Evolutionary conservation across 2,329 filamentous ascomycete species (phyloP), one percentile per base, ranked within the genome.

Genomic region (Fusarium sp.): DNA sequence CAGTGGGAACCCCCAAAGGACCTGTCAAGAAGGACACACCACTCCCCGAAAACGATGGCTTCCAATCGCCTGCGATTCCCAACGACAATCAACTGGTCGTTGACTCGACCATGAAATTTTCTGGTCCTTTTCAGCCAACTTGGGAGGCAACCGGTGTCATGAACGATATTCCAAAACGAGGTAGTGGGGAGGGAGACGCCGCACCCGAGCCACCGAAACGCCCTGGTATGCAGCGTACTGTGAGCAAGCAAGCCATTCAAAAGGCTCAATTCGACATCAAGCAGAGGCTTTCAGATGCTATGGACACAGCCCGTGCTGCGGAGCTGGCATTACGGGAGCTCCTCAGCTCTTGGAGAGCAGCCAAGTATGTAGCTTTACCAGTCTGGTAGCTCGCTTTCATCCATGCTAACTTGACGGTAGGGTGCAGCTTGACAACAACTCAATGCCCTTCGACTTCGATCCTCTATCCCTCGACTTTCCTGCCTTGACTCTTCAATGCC

Each of bases 281-380:
- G 72, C 83, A 88, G 73, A 83, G 87, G 76, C 73, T 87, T 64
- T 80, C 84, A 41, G 91, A 93, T 70, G 89, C 91, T 34, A 77
- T 85, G 68, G 93, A 97, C 73, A 92, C 87, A n/a, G 89, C 90
- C 19, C 86, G 87, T 64, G 93, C 93, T 6, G 88, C 93, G 22
- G 92, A 97, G 77, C 78, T 97, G 73, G 93, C 94, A 7, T 77
- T 97, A 67, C 83, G 91, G 61, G 94, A 97, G 78, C 81, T 97
- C 40, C 78, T 97, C 51, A 88, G 89, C 70, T 93, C 91, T 58
- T 85, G 93, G 74, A 88, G 91, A 73, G 91, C 93, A 62, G 93
- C 93, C 64, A 92, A 89, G 91, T 93, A 82, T 70, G 87, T 77
- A 32, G 36, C 25, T 41, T 43, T 12, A 34, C n/a, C 36, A 31